These are phyloP conservation scores for Thuja plicata DNA, from an alignment of 83 land plant species.

Conservation along the genomic window DNA sequence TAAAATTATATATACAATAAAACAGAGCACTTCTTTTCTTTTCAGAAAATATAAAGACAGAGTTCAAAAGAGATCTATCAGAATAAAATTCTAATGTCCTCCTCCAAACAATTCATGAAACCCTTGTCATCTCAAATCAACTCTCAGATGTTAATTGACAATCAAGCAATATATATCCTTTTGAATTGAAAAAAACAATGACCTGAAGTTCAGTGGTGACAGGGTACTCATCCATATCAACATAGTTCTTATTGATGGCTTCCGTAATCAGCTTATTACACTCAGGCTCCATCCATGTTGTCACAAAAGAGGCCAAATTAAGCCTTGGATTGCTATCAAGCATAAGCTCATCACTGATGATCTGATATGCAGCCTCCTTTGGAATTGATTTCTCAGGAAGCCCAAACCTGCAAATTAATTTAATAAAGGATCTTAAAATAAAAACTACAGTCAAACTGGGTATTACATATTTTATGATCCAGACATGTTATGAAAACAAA, in stretches of 20 bases:
- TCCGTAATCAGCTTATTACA: slow-evolving; percentile 68
- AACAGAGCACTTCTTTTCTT: neutral
- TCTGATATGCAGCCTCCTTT: neutral
- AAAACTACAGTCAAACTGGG: too few relatives aligned
- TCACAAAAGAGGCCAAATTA: slow-evolving; percentile 68
- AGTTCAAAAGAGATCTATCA: neutral
- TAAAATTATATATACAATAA: too few relatives aligned
- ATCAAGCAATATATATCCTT: too few relatives aligned
- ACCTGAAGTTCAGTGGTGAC: neutral
- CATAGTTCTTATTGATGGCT: slow-evolving; percentile 65
- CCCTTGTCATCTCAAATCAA: neutral
- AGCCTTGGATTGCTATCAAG: slow-evolving; percentile 61
- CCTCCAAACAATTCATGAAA: neutral
- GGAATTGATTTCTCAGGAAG: neutral
- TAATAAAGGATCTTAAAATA: too few relatives aligned
- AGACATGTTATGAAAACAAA: too few relatives aligned
- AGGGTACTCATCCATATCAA: slow-evolving; percentile 76
- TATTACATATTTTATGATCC: too few relatives aligned
- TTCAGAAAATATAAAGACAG: neutral
- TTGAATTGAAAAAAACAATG: neutral
- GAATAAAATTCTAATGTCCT: neutral
- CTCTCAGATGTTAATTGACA: too few relatives aligned
- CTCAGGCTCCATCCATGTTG: slow-evolving; percentile 82
- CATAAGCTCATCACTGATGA: neutral
- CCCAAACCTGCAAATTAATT: neutral